A percentile compares a stretch with the other conserved stretches of the same genome.
phyloP scores from a whole-genome alignment of 1,284 basidiomycete genomes.

The Sanghuangporus baumii region DNA sequence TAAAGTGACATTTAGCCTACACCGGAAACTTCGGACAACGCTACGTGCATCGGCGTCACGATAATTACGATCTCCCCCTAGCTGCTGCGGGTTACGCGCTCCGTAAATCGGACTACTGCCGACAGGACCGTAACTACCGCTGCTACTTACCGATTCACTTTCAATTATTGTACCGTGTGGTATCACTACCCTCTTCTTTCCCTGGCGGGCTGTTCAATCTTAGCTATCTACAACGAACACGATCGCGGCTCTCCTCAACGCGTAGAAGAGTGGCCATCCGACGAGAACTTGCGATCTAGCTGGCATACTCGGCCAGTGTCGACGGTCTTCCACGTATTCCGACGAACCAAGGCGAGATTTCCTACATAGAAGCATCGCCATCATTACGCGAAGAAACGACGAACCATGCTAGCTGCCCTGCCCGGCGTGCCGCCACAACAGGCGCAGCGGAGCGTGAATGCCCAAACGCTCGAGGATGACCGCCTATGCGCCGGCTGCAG shows the following conservation, averaged over 20 bases:
- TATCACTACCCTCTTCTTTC: background rate
- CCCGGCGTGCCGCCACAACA: conserved; percentile 11
- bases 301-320: too few species aligned
- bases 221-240: background rate
- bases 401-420: conserved; percentile 15
- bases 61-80: background rate
- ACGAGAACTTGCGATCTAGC: too few species aligned
- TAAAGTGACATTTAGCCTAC: background rate
- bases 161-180: background rate
- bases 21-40: background rate
- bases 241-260: too few species aligned
- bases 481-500: conserved; percentile 83
- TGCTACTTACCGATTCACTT: background rate
- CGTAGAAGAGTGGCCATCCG: too few species aligned
- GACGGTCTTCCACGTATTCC: too few species aligned
- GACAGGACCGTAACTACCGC: conserved; percentile 16
- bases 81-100: background rate
- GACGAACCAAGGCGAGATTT: background rate
- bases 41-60: background rate
- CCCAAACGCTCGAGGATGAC: conserved; percentile 37
- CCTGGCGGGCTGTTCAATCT: background rate
- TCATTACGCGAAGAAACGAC: background rate
- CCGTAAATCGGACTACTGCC: background rate
- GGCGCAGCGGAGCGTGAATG: conserved; percentile 5
- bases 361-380: background rate